Evolutionary conservation across 352 stramenopile genomes (phyloP), one percentile per base, ranked within the genome.

Genomic region (Globisporangium paddicum): DNA sequence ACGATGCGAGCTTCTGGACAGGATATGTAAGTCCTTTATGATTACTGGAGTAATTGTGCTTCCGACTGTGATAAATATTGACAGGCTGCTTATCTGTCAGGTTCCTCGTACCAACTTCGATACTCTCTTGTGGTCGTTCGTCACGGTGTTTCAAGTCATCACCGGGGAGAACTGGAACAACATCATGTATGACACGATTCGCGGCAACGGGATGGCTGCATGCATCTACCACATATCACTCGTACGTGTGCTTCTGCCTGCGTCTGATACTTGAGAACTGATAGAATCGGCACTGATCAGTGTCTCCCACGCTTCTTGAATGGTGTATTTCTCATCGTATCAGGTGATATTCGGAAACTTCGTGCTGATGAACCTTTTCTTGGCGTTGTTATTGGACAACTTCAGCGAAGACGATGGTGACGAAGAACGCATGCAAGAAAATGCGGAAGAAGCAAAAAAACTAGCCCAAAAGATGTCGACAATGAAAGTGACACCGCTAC

Each of bases 161-260:
- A 93, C 93, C 13, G 91, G 90, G 8, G 95, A 98, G 49, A 96
- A 98, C 69, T 98, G 90, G 92, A 98, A 98, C 58, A 72, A 63
- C 37, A 81, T 98, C 52, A 97, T 98, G 92, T 98, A 98, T 66
- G 88, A 96, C 66, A 83, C 72, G 8, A 96, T 95, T 64, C 84
- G 86, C 7, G 77, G 77, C n/a, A 94, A 88, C 57, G 76, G 78
- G 26, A 76, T 79, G 50, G 58, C 60, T 5, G 74, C 78, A 2
- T 79, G 75, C 14, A 19, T 95, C 30, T 98, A 98, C 73, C 96
- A 96, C 58, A 83, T 97, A 28, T 88, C 77, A 4, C 63, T 96
- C 53, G 82, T 90, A 69, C 44, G 69, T 59, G 18, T n/a, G 41
- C 1, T 38, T 53, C 16, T 40, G n/a, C 37, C 19, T 42, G 16